Conservation (phyloP, 2,329 filamentous ascomycete species). For the Colletotrichum endophyticum region DNA sequence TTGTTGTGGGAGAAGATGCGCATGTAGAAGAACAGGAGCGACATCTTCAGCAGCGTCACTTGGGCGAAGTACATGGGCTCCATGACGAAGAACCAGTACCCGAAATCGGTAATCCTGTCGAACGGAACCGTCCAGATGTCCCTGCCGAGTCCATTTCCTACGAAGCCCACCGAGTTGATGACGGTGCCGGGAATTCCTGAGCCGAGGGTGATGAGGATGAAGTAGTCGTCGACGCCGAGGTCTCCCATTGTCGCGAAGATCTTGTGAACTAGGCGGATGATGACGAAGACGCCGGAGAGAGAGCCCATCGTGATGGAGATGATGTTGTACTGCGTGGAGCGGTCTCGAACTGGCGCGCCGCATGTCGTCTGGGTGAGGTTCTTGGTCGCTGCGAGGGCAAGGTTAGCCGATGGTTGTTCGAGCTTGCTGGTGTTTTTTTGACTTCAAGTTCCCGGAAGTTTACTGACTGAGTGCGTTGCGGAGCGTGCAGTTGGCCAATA, state of each 20-base stretch:
- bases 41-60: slow-evolving; percentile 52
- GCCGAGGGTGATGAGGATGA: slow-evolving; percentile 32
- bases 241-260: slow-evolving; percentile 36
- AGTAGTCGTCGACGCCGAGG: slow-evolving; percentile 44
- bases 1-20: slow-evolving; percentile 52
- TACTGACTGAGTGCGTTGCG: slow-evolving; percentile 35
- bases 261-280: slow-evolving; percentile 44
- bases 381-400: slow-evolving; percentile 11
- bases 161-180: slow-evolving; percentile 34
- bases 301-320: slow-evolving; percentile 37
- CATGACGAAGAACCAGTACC: slow-evolving; percentile 46
- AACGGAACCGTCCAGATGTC: slow-evolving; percentile 55
- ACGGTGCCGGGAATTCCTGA: slow-evolving; percentile 32
- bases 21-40: slow-evolving; percentile 60
- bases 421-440: neutral
- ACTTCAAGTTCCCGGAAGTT: no score
- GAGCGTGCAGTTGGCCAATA: slow-evolving; percentile 31
- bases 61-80: slow-evolving; percentile 51
- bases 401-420: neutral
- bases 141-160: slow-evolving; percentile 48
- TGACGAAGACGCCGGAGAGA: slow-evolving; percentile 43
- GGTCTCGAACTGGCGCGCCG: slow-evolving; percentile 31
- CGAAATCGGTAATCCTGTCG: slow-evolving; percentile 46
- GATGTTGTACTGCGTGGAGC: slow-evolving; percentile 34
- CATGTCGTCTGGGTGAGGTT: slow-evolving; percentile 30